Conservation (phyloP, 202 grass and related monocot species). For the Zoysia matrella region DNA sequence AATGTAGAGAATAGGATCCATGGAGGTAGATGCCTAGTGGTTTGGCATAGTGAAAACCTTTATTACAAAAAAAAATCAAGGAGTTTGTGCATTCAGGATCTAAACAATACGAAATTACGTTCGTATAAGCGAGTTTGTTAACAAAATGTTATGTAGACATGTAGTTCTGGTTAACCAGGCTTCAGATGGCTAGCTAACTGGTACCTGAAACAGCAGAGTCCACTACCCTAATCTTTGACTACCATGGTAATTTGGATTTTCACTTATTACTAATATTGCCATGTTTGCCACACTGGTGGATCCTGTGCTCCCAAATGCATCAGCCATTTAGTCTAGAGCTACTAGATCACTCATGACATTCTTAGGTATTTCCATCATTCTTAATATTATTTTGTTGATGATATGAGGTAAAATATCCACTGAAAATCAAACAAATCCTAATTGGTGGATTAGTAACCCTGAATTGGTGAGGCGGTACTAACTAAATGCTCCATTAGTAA, state of each 20-base stretch:
- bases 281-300: neutral
- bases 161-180: neutral
- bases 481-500: conserved; percentile 21
- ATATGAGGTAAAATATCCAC: neutral
- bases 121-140: neutral
- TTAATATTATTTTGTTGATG: too few relatives aligned
- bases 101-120: neutral
- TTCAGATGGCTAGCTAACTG: neutral
- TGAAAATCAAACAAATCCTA: neutral
- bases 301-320: conserved; percentile 2
- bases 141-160: neutral
- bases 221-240: neutral
- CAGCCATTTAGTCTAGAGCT: conserved; percentile 16
- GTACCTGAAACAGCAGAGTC: conserved; percentile 2
- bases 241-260: neutral
- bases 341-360: neutral
- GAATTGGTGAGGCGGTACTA: conserved; percentile 22
- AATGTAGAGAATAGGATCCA: neutral
- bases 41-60: neutral
- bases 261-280: neutral
- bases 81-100: neutral
- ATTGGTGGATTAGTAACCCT: conserved; percentile 25
- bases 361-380: neutral
- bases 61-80: neutral
- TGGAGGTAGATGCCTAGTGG: neutral